Evolutionary conservation across 179 eudicot species (phyloP), one percentile per base, ranked within the genome.

Genomic region (Nepenthes alata): DNA sequence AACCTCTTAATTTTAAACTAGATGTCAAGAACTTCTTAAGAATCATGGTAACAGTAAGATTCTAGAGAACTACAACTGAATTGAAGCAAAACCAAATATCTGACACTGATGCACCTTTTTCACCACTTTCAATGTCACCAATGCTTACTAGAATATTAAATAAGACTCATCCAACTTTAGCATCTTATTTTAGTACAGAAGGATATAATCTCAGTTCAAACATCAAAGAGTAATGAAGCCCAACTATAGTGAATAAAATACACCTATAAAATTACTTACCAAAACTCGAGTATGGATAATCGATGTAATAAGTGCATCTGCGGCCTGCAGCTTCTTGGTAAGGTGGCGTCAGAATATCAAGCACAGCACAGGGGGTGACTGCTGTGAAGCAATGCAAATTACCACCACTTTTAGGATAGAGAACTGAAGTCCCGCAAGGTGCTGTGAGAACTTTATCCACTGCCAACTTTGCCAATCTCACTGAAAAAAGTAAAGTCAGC

Each of bases 351-450:
- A 93, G 96, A 57, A 93, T 72, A 81, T 93, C 98, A 57, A 93
- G 85, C 66, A 93, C 83, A 12, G 98, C 96, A 81, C 98, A 93
- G 35, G 93, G 88, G 53, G 87, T 76, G 54, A 89, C 48, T 53
- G 98, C 98, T 5, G 96, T 93, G 74, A 93, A 93, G 75, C 85
- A 86, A 68, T 93, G 98, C 65, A 93, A 53, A 64, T 93, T 93
- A 13, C 96, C 98, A 62, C 93, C 98, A 58, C 77, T 83, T 61
- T 51, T 85, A 45, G 98, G 98, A 62, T 81, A 86, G 67, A 93
- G 67, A 61, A 85, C 74, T 6, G 85, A 72, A 63, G 98, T 81
- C 54, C 65, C 79, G 54, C 88, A 83, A 5, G 98, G 95, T 61
- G 96, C 95, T 47, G 96, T 81, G 34, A 89, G 47, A 64, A 85